Conservation (phyloP, 176 grass and related monocot species). For the Carex kokanica region DNA sequence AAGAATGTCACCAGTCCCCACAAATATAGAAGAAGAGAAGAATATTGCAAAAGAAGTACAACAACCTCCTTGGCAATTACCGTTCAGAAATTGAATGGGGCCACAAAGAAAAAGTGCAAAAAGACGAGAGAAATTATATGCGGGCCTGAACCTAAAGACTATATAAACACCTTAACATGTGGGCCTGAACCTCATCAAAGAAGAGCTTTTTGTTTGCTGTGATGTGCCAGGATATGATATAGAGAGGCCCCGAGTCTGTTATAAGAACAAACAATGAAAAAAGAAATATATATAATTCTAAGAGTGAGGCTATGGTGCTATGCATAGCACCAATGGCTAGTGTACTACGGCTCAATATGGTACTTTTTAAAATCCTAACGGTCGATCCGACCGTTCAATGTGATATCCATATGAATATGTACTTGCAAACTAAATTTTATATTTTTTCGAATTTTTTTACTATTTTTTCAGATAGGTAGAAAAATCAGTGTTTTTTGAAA, state of each 20-base stretch:
- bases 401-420: too few relatives aligned
- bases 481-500: too few relatives aligned
- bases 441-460: too few relatives aligned
- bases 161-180: background rate
- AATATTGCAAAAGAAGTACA: slow-evolving; percentile 19
- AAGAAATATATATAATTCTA: too few relatives aligned
- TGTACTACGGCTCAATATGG: too few relatives aligned
- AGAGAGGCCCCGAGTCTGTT: background rate
- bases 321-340: too few relatives aligned
- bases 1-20: background rate
- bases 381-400: too few relatives aligned
- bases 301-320: too few relatives aligned
- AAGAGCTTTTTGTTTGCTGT: slow-evolving; percentile 1
- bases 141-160: background rate
- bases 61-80: slow-evolving; percentile 14
- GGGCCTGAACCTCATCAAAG: slow-evolving; percentile 14
- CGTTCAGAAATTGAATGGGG: slow-evolving; percentile 1
- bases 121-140: slow-evolving; percentile 12
- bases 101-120: background rate
- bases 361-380: too few relatives aligned
- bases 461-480: too few relatives aligned
- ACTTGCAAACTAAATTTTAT: too few relatives aligned
- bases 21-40: background rate
- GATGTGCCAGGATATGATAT: background rate
- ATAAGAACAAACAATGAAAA: background rate